Conservation (phyloP, 2,329 filamentous ascomycete species). For the Fusarium sororula region DNA sequence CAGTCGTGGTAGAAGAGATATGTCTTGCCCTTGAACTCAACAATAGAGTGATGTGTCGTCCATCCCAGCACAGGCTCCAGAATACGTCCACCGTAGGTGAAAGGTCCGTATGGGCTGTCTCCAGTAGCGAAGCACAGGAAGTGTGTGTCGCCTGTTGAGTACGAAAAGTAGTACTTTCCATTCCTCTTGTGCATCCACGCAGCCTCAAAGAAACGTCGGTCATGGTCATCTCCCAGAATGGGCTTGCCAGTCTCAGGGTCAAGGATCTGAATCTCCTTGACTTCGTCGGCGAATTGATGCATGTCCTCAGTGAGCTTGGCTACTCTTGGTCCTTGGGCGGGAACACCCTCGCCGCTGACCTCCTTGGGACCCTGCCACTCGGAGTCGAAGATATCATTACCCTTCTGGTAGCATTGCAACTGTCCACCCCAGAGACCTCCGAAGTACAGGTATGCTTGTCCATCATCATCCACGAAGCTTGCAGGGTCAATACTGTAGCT, state of each 20-base stretch:
- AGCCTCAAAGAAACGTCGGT: slow-evolving; percentile 81
- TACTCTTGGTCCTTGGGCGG: slow-evolving; percentile 73
- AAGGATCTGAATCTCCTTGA: slow-evolving; percentile 71
- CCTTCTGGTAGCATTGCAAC: slow-evolving; percentile 76
- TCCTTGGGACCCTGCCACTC: slow-evolving; percentile 66
- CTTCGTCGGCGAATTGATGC: slow-evolving; percentile 64
- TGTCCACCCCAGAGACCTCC: slow-evolving; percentile 85
- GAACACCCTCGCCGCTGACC: slow-evolving; percentile 62
- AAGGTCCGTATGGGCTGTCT: slow-evolving; percentile 73
- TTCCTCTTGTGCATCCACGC: slow-evolving; percentile 81
- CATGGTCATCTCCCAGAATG: slow-evolving; percentile 74
- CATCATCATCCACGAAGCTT: slow-evolving; percentile 70
- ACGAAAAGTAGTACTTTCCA: slow-evolving; percentile 78
- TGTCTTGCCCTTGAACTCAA: slow-evolving; percentile 76
- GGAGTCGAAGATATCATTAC: slow-evolving; percentile 63
- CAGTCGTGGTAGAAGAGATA: slow-evolving; percentile 83
- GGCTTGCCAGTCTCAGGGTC: slow-evolving; percentile 68
- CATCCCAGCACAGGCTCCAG: slow-evolving; percentile 81
- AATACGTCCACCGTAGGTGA: slow-evolving; percentile 76
- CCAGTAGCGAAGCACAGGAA: slow-evolving; percentile 75
- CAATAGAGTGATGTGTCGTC: slow-evolving; percentile 84
- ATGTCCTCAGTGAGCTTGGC: slow-evolving; percentile 72
- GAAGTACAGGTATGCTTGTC: slow-evolving; percentile 66
- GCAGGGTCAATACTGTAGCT: slow-evolving; percentile 83
- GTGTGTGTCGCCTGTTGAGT: slow-evolving; percentile 82